Percentiles rank a stretch among this genome's conserved stretches.
These are phyloP conservation scores for Pezizomycotina sp. DNA, from an alignment of 2,329 filamentous ascomycete genomes.

Conservation along the genomic window DNA sequence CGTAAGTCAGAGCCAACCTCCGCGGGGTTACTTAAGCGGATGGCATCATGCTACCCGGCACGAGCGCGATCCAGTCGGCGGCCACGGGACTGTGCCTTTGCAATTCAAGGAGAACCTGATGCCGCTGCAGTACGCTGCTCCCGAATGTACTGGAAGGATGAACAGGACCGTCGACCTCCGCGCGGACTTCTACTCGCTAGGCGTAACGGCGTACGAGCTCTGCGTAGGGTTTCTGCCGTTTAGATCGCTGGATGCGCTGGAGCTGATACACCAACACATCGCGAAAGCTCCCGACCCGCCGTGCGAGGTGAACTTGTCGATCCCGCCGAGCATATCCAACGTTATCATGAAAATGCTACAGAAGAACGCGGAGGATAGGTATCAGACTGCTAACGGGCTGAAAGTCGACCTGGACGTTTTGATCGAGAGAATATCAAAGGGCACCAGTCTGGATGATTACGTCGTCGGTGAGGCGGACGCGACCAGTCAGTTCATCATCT, in stretches of 20 bases:
- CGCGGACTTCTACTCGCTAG: slow-evolving; percentile 25
- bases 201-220: slow-evolving; percentile 25
- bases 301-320: slow-evolving; percentile 24
- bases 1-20: slow-evolving; percentile 13
- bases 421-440: slow-evolving; percentile 21
- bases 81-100: slow-evolving; percentile 20
- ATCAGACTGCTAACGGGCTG: slow-evolving; percentile 24
- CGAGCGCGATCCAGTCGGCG: slow-evolving; percentile 24
- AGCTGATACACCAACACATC: slow-evolving; percentile 26
- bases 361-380: slow-evolving; percentile 25
- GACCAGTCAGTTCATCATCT: slow-evolving; percentile 24
- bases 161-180: slow-evolving; percentile 25
- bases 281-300: slow-evolving; percentile 24
- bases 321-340: slow-evolving; percentile 22
- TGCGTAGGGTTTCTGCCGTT: slow-evolving; percentile 26
- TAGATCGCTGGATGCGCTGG: slow-evolving; percentile 22
- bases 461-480: slow-evolving; percentile 24
- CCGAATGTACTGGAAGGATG: slow-evolving; percentile 26
- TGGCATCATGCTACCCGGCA: slow-evolving; percentile 26
- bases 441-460: slow-evolving; percentile 21
- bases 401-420: slow-evolving; percentile 24
- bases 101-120: slow-evolving; percentile 24
- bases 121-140: slow-evolving; percentile 25
- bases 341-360: slow-evolving; percentile 24
- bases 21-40: slow-evolving; percentile 22